Evolutionary conservation across 345 rosid species (phyloP).

Genomic region (Turnera subulata): DNA sequence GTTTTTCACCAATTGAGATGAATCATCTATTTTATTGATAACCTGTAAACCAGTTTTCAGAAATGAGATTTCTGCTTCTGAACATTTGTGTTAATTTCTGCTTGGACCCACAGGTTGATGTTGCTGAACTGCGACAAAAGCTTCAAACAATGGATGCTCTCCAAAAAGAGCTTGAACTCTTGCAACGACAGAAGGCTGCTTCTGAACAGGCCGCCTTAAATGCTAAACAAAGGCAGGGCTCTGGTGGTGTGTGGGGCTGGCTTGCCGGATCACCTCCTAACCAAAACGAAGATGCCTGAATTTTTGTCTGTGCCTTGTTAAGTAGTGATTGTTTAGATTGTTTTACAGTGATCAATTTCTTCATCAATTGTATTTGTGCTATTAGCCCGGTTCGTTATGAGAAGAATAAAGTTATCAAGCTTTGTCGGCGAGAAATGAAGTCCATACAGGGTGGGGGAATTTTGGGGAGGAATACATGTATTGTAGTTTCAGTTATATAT

Average conservation of each 20-base stretch:
- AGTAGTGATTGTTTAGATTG: constrained; percentile 4
- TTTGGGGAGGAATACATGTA: background rate
- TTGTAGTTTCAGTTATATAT: background rate
- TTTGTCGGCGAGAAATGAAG: too few relatives aligned
- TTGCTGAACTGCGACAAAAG: constrained; percentile 92
- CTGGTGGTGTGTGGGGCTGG: constrained; percentile 99
- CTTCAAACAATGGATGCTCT: constrained; percentile 80
- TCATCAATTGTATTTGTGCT: background rate
- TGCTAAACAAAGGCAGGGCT: constrained; percentile 68
- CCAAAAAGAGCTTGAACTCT: constrained; percentile 85
- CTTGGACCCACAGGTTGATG: constrained; percentile 70
- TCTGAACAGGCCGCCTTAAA: constrained; percentile 83
- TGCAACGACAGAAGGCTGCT: constrained; percentile 92
- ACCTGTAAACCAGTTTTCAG: too few relatives aligned
- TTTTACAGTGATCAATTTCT: background rate
- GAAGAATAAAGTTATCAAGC: constrained; percentile 24
- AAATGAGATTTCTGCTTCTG: too few relatives aligned
- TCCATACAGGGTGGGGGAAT: background rate
- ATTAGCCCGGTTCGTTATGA: constrained; percentile 1
- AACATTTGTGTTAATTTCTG: constrained; percentile 6
- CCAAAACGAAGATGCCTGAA: constrained; percentile 30
- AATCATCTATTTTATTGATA: too few relatives aligned
- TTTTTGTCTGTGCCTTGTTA: background rate
- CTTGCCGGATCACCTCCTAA: constrained; percentile 69
- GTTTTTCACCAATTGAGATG: too few relatives aligned